phyloP scores from a whole-genome alignment of 2,329 filamentous ascomycete species.

The Cadophora gregata region DNA sequence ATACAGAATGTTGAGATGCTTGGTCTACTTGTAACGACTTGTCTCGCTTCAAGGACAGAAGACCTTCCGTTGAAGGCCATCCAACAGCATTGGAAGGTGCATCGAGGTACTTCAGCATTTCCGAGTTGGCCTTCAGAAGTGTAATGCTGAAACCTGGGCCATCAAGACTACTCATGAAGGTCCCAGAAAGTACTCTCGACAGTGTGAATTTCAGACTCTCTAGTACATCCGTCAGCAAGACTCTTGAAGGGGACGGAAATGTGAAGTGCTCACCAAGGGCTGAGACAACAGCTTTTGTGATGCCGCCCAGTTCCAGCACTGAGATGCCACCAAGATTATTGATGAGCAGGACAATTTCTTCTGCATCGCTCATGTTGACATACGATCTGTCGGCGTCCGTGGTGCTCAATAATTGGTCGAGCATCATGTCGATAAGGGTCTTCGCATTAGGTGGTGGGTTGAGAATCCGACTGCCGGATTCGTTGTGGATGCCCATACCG shows the following conservation, averaged over 20 bases:
- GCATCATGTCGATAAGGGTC: conserved; percentile 43
- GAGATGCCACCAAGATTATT: conserved; percentile 33
- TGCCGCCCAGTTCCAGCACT: conserved; percentile 52
- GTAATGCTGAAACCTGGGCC: conserved; percentile 60
- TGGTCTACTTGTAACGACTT: neutral
- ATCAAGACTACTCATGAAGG: conserved; percentile 58
- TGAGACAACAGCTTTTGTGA: conserved; percentile 48
- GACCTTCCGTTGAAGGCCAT: conserved; percentile 46
- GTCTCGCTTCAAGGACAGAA: neutral
- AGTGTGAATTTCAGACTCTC: conserved; percentile 40
- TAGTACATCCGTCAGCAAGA: neutral
- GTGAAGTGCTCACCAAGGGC: conserved; percentile 43
- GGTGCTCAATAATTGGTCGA: conserved; percentile 49
- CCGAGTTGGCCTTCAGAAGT: conserved; percentile 53
- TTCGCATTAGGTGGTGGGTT: conserved; percentile 8
- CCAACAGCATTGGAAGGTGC: conserved; percentile 47
- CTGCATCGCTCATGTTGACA: conserved; percentile 17
- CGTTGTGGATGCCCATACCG: conserved; percentile 58
- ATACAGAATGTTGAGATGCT: neutral
- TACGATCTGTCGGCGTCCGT: conserved; percentile 22
- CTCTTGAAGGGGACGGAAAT: neutral
- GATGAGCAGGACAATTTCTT: conserved; percentile 34
- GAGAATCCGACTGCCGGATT: conserved; percentile 46
- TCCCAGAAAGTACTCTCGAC: conserved; percentile 51
- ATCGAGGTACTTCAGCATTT: conserved; percentile 32